Evolutionary conservation across 2,329 filamentous ascomycete species (phyloP).

Genomic region (Exophiala phaeomuriformis): DNA sequence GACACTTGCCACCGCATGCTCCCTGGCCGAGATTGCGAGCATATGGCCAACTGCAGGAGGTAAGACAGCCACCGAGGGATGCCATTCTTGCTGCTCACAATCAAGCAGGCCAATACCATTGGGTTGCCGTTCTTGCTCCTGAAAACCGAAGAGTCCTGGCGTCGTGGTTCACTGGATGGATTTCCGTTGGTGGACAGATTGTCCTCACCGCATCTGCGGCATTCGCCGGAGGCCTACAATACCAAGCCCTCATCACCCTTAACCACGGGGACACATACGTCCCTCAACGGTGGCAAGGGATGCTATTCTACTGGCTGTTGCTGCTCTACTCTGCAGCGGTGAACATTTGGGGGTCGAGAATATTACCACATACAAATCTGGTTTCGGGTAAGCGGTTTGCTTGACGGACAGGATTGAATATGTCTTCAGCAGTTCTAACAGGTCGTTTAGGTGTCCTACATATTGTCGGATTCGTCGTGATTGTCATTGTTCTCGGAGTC

Average conservation of each 20-base stretch:
- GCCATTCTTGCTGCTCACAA: no score
- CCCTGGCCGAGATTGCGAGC: constrained; percentile 37
- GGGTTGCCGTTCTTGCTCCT: constrained; percentile 35
- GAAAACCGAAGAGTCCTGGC: constrained; percentile 29
- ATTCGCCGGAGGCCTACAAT: constrained; percentile 5
- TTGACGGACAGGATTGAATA: constrained; percentile 37
- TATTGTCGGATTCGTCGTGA: constrained; percentile 33
- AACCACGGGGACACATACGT: constrained; percentile 31
- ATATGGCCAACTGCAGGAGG: constrained; percentile 38
- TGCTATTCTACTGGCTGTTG: constrained; percentile 22
- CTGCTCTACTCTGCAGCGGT: constrained; percentile 36
- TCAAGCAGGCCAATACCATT: constrained; percentile 34
- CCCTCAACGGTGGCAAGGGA: constrained; percentile 32
- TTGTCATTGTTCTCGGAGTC: constrained; percentile 33
- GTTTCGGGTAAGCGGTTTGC: constrained; percentile 29
- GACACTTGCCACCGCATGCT: constrained; percentile 26
- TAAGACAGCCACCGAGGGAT: no score
- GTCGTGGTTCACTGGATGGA: constrained; percentile 35
- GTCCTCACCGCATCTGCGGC: constrained; percentile 30
- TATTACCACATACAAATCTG: not conserved
- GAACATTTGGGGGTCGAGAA: constrained; percentile 28
- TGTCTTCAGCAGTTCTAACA: constrained; percentile 15
- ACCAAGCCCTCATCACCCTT: constrained; percentile 7
- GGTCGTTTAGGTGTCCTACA: constrained; percentile 29
- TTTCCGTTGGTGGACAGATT: constrained; percentile 23